A percentile compares a stretch with the other conserved stretches of the same genome.
These are phyloP conservation scores for Sechiopsis laciniata DNA, from an alignment of 306 rosid species.

Conservation along the genomic window DNA sequence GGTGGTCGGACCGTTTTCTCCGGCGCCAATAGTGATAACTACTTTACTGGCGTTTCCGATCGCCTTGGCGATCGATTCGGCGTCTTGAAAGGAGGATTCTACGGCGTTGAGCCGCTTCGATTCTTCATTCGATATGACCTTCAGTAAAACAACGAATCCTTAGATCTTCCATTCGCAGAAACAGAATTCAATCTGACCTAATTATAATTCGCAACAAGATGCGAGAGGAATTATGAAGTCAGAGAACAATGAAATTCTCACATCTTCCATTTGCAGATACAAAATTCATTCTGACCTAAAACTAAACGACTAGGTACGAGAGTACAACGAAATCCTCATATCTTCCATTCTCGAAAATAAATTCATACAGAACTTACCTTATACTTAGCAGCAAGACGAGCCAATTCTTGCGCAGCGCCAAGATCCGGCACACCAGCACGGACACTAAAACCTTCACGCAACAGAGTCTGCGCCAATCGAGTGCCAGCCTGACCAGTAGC, in stretches of 20 bases:
- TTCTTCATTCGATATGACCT: conserved; percentile 85
- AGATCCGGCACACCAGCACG: conserved; percentile 91
- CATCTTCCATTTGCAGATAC: neutral
- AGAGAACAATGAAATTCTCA: neutral
- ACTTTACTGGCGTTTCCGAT: conserved; percentile 95
- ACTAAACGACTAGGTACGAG: no score
- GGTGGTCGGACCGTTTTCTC: conserved; percentile 63
- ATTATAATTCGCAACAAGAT: conserved; percentile 29
- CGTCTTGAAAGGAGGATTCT: conserved; percentile 55
- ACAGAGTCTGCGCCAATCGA: conserved; percentile 66
- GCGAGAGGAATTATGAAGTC: neutral
- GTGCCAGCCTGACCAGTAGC: conserved; percentile 81
- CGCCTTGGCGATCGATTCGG: conserved; percentile 82
- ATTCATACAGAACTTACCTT: conserved; percentile 39
- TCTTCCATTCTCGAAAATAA: neutral
- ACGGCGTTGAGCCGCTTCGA: conserved; percentile 85
- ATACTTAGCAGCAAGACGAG: conserved; percentile 75
- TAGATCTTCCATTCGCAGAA: neutral
- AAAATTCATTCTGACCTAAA: conserved; percentile 59
- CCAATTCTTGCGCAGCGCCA: conserved; percentile 75
- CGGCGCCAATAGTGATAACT: conserved; percentile 73
- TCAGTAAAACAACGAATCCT: neutral
- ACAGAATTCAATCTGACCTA: conserved; percentile 38
- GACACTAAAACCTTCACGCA: conserved; percentile 77
- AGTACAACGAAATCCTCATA: neutral